A percentile compares a stretch with the other conserved stretches of the same genome.
Evolutionary conservation across 257 asterid genomes (phyloP).

Genomic region (Ballota nigra): DNA sequence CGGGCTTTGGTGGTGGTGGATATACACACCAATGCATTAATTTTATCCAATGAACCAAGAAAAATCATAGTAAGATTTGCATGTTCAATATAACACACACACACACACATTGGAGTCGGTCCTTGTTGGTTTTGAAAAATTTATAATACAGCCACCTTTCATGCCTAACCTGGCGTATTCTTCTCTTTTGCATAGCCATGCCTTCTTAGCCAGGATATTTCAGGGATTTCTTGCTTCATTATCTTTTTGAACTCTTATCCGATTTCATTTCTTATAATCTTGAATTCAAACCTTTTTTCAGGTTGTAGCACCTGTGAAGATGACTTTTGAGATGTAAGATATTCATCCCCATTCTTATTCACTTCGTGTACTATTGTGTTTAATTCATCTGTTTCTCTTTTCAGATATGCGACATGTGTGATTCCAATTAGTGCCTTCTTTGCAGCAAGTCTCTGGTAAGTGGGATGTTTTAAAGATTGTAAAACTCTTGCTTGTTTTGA

Average conservation of each 20-base stretch:
- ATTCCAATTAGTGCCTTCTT: conserved; percentile 96
- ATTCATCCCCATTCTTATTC: conserved; percentile 19
- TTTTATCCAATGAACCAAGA: background rate
- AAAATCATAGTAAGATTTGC: background rate
- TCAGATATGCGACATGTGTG: conserved; percentile 96
- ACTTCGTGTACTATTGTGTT: background rate
- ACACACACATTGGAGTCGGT: background rate
- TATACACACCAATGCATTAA: background rate
- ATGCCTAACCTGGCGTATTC: background rate
- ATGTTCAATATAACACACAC: background rate
- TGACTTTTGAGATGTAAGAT: conserved; percentile 91
- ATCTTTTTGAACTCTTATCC: background rate
- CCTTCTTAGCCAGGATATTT: conserved; percentile 11
- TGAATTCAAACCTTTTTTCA: conserved; percentile 36
- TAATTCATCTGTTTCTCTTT: conserved; percentile 22
- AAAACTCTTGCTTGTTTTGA: conserved; percentile 10
- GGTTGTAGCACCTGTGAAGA: conserved; percentile 94
- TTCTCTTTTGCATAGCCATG: background rate
- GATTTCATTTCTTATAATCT: conserved; percentile 4
- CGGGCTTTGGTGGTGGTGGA: background rate
- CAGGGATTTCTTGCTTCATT: conserved; percentile 6
- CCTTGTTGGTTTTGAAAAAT: background rate
- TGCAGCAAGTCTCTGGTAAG: conserved; percentile 82
- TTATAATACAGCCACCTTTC: background rate
- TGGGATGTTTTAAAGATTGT: conserved; percentile 12